A percentile compares a stretch with the other conserved stretches of the same genome.
Conservation (phyloP, 78 protist genomes). For the Monocercomonoides exilis region DNA sequence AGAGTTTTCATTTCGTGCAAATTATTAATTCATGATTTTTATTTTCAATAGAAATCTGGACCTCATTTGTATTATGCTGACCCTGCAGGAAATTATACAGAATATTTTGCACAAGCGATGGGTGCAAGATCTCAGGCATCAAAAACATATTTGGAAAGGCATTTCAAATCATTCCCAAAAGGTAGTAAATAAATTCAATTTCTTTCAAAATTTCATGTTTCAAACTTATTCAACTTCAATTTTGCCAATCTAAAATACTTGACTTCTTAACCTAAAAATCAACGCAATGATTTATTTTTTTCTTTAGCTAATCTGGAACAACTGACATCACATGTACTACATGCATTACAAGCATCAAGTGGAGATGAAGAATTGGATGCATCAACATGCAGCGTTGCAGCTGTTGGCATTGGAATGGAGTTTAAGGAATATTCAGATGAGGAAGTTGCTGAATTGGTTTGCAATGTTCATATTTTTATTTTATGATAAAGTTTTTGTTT, state of each 20-base stretch:
- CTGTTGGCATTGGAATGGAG: slow-evolving; percentile 5
- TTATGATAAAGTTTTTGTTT: too few relatives aligned
- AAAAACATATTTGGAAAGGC: slow-evolving; percentile 3
- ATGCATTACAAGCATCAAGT: background rate
- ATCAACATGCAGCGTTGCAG: background rate
- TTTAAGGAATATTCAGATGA: background rate
- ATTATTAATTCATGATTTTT: background rate
- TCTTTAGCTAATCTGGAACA: background rate
- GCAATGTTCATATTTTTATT: background rate
- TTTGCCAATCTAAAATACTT: too few relatives aligned
- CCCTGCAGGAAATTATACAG: background rate
- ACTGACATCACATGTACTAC: background rate
- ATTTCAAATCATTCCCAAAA: slow-evolving; percentile 19
- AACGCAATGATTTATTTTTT: background rate
- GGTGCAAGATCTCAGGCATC: background rate
- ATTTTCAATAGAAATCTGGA: background rate
- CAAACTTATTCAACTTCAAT: background rate
- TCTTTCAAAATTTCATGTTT: background rate
- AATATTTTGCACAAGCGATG: slow-evolving; percentile 1
- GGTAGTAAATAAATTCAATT: background rate
- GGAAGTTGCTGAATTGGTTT: background rate
- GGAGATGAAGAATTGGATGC: background rate
- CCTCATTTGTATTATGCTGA: slow-evolving; percentile 10
- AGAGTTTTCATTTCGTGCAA: background rate
- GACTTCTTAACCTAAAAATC: too few relatives aligned